Percentiles rank a stretch among this genome's conserved stretches.
These are phyloP conservation scores for Leccinum laetum DNA, from an alignment of 1,284 basidiomycete genomes.

Conservation along the genomic window DNA sequence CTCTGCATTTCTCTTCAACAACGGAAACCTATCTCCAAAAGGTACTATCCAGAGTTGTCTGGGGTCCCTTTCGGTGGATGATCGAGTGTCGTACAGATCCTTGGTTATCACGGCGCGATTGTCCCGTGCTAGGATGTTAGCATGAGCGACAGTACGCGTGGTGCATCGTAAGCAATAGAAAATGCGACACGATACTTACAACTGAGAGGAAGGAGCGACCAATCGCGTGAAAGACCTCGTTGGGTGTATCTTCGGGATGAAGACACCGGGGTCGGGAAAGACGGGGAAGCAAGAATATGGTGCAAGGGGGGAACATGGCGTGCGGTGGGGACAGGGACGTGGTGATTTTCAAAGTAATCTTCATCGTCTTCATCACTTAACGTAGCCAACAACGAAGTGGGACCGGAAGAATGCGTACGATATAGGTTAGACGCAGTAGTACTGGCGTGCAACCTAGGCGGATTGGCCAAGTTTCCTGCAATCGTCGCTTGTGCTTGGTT, in stretches of 20 bases:
- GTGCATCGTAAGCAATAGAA: conserved; percentile 14
- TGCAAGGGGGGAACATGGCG: conserved; percentile 12
- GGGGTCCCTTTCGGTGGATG: neutral
- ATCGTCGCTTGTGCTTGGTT: conserved; percentile 88
- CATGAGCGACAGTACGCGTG: conserved; percentile 13
- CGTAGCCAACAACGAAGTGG: conserved; percentile 57
- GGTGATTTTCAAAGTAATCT: conserved; percentile 63
- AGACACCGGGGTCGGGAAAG: conserved; percentile 67
- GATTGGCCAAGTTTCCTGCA: conserved; percentile 76
- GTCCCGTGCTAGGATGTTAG: conserved; percentile 40
- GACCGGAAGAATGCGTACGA: conserved; percentile 57
- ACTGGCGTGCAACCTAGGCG: conserved; percentile 78
- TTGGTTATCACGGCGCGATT: conserved; percentile 84
- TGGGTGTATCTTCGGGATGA: conserved; percentile 71
- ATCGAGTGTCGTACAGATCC: conserved; percentile 44
- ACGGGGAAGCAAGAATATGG: conserved; percentile 20
- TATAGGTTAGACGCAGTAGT: conserved; percentile 85
- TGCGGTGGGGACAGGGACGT: conserved; percentile 16
- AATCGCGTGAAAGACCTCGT: conserved; percentile 69
- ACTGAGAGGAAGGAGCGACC: conserved; percentile 71
- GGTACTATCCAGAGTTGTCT: neutral
- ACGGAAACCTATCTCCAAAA: neutral
- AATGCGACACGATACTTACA: conserved; percentile 42
- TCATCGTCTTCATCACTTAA: conserved; percentile 70
- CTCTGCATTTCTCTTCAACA: neutral